These are phyloP conservation scores for Tarenaya hassleriana DNA, from an alignment of 345 rosid species.

Conservation along the genomic window DNA sequence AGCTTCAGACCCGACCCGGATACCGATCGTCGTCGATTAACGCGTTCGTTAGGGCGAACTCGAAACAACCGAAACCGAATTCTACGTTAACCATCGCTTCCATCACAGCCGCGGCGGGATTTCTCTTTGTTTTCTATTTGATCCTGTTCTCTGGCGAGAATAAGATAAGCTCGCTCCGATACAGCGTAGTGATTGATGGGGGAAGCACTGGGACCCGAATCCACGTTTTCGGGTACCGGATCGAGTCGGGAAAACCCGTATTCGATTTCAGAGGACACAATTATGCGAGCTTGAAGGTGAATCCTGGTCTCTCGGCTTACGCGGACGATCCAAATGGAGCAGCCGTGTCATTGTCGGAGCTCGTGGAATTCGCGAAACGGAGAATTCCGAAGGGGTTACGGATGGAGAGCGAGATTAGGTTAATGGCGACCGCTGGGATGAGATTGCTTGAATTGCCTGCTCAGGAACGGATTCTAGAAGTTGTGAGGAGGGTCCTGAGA, in stretches of 20 bases:
- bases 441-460: slow-evolving; percentile 49
- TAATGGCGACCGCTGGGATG: slow-evolving; percentile 97
- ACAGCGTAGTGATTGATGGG: slow-evolving; percentile 62
- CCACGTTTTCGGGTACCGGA: slow-evolving; percentile 48
- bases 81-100: slow-evolving; percentile 26
- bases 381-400: slow-evolving; percentile 47
- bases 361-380: slow-evolving; percentile 54
- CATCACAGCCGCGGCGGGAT: slow-evolving; percentile 19
- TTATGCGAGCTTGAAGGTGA: slow-evolving; percentile 51
- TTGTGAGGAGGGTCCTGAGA: slow-evolving; percentile 47
- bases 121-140: slow-evolving; percentile 24
- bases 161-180: slow-evolving; percentile 18
- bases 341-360: slow-evolving; percentile 48
- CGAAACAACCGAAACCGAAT: slow-evolving; percentile 27
- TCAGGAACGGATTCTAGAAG: slow-evolving; percentile 53
- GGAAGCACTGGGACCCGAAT: slow-evolving; percentile 85
- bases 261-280: slow-evolving; percentile 42
- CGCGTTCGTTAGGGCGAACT: slow-evolving; percentile 28
- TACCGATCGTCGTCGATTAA: slow-evolving; percentile 33
- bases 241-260: slow-evolving; percentile 29
- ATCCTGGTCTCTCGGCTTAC: slow-evolving; percentile 78
- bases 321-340: slow-evolving; percentile 49
- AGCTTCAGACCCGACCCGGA: slow-evolving; percentile 42
- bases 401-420: slow-evolving; percentile 69
- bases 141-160: slow-evolving; percentile 19